Evolutionary conservation across 2,329 filamentous ascomycete genomes (phyloP).

Genomic region (Helminthosporium solani): DNA sequence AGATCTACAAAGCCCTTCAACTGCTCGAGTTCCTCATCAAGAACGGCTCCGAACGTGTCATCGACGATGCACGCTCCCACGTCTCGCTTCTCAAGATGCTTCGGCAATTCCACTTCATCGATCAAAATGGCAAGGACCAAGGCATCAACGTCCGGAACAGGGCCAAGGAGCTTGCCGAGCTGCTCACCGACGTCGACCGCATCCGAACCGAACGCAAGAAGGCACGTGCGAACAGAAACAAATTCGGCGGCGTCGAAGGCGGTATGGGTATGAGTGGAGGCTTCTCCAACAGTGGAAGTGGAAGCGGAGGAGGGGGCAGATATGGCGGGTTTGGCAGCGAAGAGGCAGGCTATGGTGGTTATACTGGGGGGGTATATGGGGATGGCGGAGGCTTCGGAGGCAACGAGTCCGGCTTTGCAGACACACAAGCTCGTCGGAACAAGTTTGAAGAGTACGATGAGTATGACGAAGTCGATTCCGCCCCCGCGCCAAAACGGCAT

Average conservation of each 20-base stretch:
- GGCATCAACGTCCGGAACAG: constrained; percentile 96
- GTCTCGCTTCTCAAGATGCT: constrained; percentile 97
- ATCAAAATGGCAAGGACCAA: constrained; percentile 96
- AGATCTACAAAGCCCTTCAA: constrained; percentile 97
- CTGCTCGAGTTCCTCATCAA: constrained; percentile 96
- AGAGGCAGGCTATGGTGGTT: constrained; percentile 62
- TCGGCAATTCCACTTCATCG: constrained; percentile 95
- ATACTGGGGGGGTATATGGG: constrained; percentile 80
- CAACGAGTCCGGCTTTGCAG: constrained; percentile 65
- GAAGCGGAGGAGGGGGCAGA: constrained; percentile 62
- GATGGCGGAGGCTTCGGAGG: constrained; percentile 93
- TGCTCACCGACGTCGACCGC: constrained; percentile 87
- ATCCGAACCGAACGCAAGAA: constrained; percentile 81
- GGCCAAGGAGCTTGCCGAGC: constrained; percentile 90
- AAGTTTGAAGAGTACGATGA: constrained; percentile 97
- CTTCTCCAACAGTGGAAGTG: constrained; percentile 57
- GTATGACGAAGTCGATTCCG: constrained; percentile 73
- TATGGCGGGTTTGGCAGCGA: constrained; percentile 88
- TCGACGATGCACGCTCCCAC: constrained; percentile 94
- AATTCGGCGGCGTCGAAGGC: constrained; percentile 93
- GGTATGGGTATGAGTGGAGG: constrained; percentile 62
- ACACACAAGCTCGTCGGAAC: constrained; percentile 64
- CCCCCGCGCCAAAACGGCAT: constrained; percentile 56
- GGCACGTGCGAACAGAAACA: constrained; percentile 83
- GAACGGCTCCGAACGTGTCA: constrained; percentile 94